Evolutionary conservation across 805 yeast species (phyloP), one percentile per base, ranked within the genome.

Genomic region (Komagataella pastoris): DNA sequence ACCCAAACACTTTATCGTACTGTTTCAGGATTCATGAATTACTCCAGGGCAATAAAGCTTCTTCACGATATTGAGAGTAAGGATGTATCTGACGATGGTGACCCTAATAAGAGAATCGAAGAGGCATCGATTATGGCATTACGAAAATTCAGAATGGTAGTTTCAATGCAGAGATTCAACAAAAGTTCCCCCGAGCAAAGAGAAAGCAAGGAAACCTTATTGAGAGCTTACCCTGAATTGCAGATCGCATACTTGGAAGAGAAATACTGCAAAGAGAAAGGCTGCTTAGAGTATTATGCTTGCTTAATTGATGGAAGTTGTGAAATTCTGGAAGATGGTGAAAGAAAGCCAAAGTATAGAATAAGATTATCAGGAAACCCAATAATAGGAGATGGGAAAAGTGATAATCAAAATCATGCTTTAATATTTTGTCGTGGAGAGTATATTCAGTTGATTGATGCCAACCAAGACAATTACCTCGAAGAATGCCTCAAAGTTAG

Each of bases 331-430:
- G 70, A 78, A 51, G 69, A 74, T 51, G 79, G 81, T 7, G 58
- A 54, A 21, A 17, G 53, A 12, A 62, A 58, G 24, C 69, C 79
- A 47, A 72, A 89, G 54, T 75, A 67, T 65, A 77, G 83, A 55
- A 73, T 91, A n/a, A 79, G 76, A 59, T 72, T 91, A 14, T 85
- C 96, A 2, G 98, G 98, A 14, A 85, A 91, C 67, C 98, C 98
- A 12, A 91, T 91, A 50, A 70, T 90, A 48, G 98, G 98, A 30
- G 98, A 91, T 67, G 98, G 98, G 36, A 91, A 91, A 64, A 83
- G 97, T n/a, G 98, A 91, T 65, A 91, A 91, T 64, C 98, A 91
- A 67, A 91, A 91, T 61, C 86, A 86, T 63, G 80, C 95, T 2
- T 64, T 91, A 45, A 81, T 90, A 12, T 91, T 86, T 67, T 83